A percentile compares a stretch with the other conserved stretches of the same genome.
phyloP scores from a whole-genome alignment of 139 green algal genomes.

The Haematococcus sp. region DNA sequence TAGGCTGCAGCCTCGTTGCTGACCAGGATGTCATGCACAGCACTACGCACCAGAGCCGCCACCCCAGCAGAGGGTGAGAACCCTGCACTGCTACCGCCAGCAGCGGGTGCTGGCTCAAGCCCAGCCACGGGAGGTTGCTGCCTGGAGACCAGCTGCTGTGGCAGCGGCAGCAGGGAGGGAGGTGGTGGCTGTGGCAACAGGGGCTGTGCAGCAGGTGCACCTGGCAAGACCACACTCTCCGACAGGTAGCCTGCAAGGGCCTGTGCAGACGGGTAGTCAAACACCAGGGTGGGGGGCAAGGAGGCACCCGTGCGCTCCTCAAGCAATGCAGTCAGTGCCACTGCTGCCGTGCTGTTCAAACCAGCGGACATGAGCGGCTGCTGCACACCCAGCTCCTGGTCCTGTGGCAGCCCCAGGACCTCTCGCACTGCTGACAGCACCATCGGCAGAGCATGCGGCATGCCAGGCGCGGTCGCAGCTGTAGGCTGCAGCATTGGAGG shows the following conservation, averaged over 20 bases:
- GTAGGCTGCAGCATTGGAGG: no score
- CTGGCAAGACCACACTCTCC: not conserved
- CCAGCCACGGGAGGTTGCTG: not conserved
- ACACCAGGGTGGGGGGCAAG: conserved; percentile 56
- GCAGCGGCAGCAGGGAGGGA: not conserved
- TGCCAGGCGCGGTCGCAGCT: no score
- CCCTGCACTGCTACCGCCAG: not conserved
- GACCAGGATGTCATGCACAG: not conserved
- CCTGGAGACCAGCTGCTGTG: not conserved
- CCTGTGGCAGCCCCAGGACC: not conserved
- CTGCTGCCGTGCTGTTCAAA: conserved; percentile 49
- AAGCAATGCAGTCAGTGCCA: conserved; percentile 37
- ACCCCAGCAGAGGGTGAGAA: not conserved
- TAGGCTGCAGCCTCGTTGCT: not conserved
- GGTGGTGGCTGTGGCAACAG: not conserved
- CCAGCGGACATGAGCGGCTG: conserved; percentile 45
- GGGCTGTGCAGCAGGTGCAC: not conserved
- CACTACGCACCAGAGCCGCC: not conserved
- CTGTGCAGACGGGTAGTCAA: conserved; percentile 61
- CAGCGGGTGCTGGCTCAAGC: not conserved
- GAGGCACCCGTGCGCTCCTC: conserved; percentile 28
- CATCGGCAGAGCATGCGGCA: no score
- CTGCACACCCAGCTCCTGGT: not conserved
- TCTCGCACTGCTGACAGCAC: no score
- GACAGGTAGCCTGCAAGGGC: conserved; percentile 29